Base-by-base conservation (phyloP, 805 yeast species). In the Ogataea pini region DNA sequence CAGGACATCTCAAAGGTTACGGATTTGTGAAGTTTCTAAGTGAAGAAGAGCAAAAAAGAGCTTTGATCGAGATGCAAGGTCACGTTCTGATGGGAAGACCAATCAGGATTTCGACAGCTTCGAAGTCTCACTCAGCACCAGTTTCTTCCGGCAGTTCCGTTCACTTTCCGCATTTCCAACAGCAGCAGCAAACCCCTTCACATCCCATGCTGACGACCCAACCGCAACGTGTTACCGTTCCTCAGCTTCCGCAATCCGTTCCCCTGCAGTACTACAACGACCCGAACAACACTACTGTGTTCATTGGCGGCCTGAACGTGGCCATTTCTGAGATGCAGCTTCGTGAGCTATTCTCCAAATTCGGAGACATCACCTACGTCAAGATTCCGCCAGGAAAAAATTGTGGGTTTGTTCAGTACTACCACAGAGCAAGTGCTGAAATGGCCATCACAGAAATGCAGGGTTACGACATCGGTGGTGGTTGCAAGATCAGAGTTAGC, bases 331-430 rank as follows among this genome's bases (percentile, higher is more conserved):
- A 81, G 52, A 74, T 75, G 12, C 92, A 88, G 56, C 64, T 89
- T 19, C 74, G 79, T 22, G 67, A 75, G 12, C 76, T 79, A 52
- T 85, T 86, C 61, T 72, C 79, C 34, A 75, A 82, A 31, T 89
- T 82, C 70, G 96, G 96, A 25, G 78, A 77, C 42, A 85, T 88
- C 51, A 83, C 83, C 19, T 88, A 86, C 59, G 87, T 85, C 41
- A 86, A 86, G 62, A 83, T 86, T 44, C 95, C 95, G 4, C 78
- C 82, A 5, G 92, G 88, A 10, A 84, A 83, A 54, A 67, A 67
- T 52, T 89, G 96, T 69, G 96, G 96, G 0, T 89, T 91, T 69
- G 89, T 90, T 46, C 95, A 88, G 66, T 90, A 79, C 64, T 79
- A 82, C 34, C 80, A 84, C 45, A 74, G 96, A 48, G 80, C 82